Conservation (phyloP, 176 grass and related monocot species). For the Carex kokanica region DNA sequence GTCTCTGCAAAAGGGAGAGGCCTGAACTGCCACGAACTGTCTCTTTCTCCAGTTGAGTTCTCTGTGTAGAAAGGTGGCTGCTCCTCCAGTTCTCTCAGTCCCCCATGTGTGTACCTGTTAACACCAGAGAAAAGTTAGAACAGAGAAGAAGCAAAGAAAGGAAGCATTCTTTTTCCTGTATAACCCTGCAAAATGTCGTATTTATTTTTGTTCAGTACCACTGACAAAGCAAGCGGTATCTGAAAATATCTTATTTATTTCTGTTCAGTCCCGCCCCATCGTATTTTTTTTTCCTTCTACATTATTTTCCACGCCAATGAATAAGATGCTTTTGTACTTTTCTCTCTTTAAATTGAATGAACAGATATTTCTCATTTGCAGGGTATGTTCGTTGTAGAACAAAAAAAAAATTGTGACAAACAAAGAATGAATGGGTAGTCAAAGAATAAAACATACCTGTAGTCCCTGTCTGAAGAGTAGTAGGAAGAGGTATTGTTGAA, state of each 20-base stretch:
- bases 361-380: background rate
- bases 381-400: background rate
- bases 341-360: background rate
- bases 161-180: background rate
- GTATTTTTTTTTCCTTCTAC: background rate
- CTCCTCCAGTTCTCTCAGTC: slow-evolving; percentile 58
- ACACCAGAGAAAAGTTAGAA: slow-evolving; percentile 20
- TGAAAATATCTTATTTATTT: too few species aligned
- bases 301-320: background rate
- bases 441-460: slow-evolving; percentile 19
- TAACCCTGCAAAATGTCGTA: slow-evolving; percentile 7
- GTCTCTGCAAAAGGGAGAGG: slow-evolving; percentile 31
- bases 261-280: too few species aligned
- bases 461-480: slow-evolving; percentile 40
- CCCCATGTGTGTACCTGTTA: slow-evolving; percentile 50
- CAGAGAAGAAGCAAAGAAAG: slow-evolving; percentile 12
- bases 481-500: slow-evolving; percentile 42
- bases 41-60: slow-evolving; percentile 38
- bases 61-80: slow-evolving; percentile 73
- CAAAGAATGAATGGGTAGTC: background rate
- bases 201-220: background rate
- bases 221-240: background rate
- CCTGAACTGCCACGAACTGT: slow-evolving; percentile 80
- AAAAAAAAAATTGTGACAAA: background rate
- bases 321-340: background rate